phyloP scores from a whole-genome alignment of 2,329 filamentous ascomycete species.

The Botryosphaeria dothidea region DNA sequence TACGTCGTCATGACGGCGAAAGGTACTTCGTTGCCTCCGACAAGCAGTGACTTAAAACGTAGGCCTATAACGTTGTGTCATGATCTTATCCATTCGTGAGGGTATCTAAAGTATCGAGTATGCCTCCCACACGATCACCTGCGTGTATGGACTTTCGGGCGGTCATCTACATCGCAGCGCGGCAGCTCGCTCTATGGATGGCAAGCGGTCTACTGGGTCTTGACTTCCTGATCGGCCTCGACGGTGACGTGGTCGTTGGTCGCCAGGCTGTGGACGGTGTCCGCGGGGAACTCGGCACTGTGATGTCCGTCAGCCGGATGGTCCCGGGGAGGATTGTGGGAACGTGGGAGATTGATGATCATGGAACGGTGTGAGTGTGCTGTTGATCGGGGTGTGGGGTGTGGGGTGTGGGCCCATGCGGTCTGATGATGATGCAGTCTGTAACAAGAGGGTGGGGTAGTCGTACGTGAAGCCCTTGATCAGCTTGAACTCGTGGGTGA shows the following conservation, averaged over 20 bases:
- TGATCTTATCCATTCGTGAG: conserved; percentile 18
- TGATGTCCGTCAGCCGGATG: conserved; percentile 6
- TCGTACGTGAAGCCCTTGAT: conserved; percentile 94
- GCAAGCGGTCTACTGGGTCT: conserved; percentile 61
- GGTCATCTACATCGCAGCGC: conserved; percentile 11
- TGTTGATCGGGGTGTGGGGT: neutral
- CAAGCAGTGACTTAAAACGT: neutral
- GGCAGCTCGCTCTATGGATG: neutral
- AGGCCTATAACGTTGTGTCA: neutral
- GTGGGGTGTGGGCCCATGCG: neutral
- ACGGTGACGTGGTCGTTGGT: conserved; percentile 74
- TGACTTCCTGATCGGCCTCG: conserved; percentile 72
- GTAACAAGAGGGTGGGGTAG: neutral
- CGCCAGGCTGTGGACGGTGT: conserved; percentile 65
- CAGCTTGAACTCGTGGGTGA: conserved; percentile 77
- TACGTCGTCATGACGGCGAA: too few species aligned
- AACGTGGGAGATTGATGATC: neutral
- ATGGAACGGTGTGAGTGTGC: neutral
- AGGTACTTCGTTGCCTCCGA: too few species aligned
- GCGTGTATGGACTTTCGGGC: neutral
- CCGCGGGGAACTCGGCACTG: conserved; percentile 73
- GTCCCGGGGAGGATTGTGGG: neutral
- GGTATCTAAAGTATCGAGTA: conserved; percentile 17
- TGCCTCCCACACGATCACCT: conserved; percentile 19
- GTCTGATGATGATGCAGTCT: neutral